Evolutionary conservation across 257 asterid species (phyloP).

Genomic region (Solanum dulcamara): DNA sequence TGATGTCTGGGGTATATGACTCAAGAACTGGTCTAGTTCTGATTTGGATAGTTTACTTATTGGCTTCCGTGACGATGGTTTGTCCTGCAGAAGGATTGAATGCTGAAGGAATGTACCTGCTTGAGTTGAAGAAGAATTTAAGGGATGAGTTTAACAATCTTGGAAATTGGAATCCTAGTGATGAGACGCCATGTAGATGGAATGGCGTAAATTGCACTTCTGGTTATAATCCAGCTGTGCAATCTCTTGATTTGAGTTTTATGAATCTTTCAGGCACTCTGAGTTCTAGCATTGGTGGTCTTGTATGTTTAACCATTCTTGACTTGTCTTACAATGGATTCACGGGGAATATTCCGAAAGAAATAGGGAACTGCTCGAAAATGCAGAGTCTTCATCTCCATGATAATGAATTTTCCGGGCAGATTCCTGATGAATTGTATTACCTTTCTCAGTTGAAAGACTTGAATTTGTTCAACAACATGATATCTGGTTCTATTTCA

Average conservation of each 20-base stretch:
- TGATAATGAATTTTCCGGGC: conserved; percentile 43
- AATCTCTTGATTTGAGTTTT: conserved; percentile 43
- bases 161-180: conserved; percentile 53
- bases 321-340: conserved; percentile 58
- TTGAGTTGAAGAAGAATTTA: conserved; percentile 51
- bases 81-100: conserved; percentile 43
- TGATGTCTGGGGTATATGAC: conserved; percentile 31
- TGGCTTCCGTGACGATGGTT: conserved; percentile 14
- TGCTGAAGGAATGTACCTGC: conserved; percentile 47
- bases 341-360: conserved; percentile 54
- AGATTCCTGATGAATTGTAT: conserved; percentile 55
- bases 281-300: conserved; percentile 42
- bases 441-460: conserved; percentile 25
- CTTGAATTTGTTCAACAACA: conserved; percentile 56
- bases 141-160: conserved; percentile 36
- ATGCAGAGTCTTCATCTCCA: conserved; percentile 44
- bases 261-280: conserved; percentile 65
- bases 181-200: conserved; percentile 71
- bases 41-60: conserved; percentile 24
- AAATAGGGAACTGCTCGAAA: conserved; percentile 43
- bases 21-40: conserved; percentile 21
- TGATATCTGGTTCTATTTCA: conserved; percentile 57
- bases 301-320: conserved; percentile 35
- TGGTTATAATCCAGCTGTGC: conserved; percentile 32
- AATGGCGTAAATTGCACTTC: conserved; percentile 60